Evolutionary conservation across 2,329 filamentous ascomycete species (phyloP), one percentile per base, ranked within the genome.

Genomic region (Botrytis porri): DNA sequence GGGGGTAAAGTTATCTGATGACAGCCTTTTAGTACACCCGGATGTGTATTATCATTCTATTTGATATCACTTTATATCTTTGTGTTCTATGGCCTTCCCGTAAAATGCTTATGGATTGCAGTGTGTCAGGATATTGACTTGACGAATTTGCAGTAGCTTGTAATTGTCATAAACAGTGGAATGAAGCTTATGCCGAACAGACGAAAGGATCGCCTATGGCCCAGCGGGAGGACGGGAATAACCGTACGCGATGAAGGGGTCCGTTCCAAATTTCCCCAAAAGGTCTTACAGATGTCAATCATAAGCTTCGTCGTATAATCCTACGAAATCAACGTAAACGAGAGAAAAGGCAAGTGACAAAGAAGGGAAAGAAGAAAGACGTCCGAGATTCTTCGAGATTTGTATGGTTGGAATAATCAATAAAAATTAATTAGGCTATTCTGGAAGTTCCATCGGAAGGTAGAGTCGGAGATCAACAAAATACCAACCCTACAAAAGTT

Each of bases 201-300:
- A 54, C 59, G 8, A 60, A 67, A 57, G 37, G 45, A 45, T 59
- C 37, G 57, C 18, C 63, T 54, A 67, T 29, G 43, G n/a, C 7
- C 51, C 3, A 57, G 71, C 65, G 71, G 71, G 71, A 72, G 72
- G 69, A 69, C 76, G 75, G 75, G 64, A 75, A 70, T 75, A 67
- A 67, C 70, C 51, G 62, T 72, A 60, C 64, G 70, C 63, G 48
- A 72, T 69, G 65, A 69, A 69, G 65, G 48, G 65, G 48, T 41
- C 62, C 69, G 61, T 65, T 75, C 74, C 64, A 73, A 48, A 74
- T 73, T 66, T 48, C 62, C 39, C 45, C 59, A 71, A 41, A 69
- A 22, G 48, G 10, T n/a, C 29, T 37, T 39, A 35, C 64, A 57
- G 29, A 22, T 45, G n/a, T 32, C 60, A 71, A 54, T 22, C 57